Evolutionary conservation across 192 early-diverging fungal species (phyloP), one percentile per base, ranked within the genome.

Genomic region (Linderina pennispora): DNA sequence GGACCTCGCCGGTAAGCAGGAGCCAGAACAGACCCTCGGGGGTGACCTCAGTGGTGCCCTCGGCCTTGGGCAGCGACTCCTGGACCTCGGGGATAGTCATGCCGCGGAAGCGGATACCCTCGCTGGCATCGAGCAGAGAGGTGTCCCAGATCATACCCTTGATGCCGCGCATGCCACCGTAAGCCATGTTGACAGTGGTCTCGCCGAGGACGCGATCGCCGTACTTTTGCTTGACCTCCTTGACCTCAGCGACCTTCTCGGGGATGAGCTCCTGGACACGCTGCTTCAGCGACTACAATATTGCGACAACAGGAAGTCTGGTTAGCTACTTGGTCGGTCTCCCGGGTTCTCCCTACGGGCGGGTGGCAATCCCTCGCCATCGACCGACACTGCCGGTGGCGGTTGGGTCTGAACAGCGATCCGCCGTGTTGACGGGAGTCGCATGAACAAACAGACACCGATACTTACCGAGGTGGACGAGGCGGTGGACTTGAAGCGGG

Each of bases 151-250:
- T 79, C 55, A 98, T 84, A 68, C 93, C 93, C 85, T 98, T 98
- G 81, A 98, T 92, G 50, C 93, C 96, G 72, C 96, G 87, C 93
- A 98, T 98, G 64, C 96, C 95, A 58, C 95, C 95, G 71, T 96
- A 96, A 24, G 70, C 70, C 89, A 95, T 94, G 75, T 98, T 92
- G 55, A 98, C 91, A 23, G 96, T 97, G 55, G 86, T 89, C 65
- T 91, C 83, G 51, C 96, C 96, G 36, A 98, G 78, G 43, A 87
- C 83, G 77, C 91, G 85, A 58, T 62, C 70, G 41, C 96, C 96
- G 54, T 89, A 83, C 80, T 94, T 87, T 59, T 85, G 79, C 74
- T 90, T 88, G 75, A 97, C 76, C 34, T 84, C 81, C 84, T 98
- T 96, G 58, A 94, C 85, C 78, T 98, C 89, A 28, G 85, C 92